Percentiles rank a stretch among this genome's conserved stretches.
Evolutionary conservation across 345 rosid genomes (phyloP).

Genomic region (Corymbia maculata): DNA sequence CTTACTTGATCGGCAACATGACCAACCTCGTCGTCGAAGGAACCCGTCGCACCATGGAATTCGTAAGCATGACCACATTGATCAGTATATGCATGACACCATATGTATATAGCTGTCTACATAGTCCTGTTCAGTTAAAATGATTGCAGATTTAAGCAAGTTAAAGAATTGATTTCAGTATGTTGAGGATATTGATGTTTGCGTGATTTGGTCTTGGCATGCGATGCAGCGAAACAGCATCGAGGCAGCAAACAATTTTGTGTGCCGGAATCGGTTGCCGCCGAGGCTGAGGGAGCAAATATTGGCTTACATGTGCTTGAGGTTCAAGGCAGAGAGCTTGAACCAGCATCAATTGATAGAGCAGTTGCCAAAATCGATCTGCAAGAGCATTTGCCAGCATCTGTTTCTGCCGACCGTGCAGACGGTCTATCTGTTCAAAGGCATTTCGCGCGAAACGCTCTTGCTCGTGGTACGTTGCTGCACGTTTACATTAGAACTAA

Average conservation of each 20-base stretch:
- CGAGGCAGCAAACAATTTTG: slow-evolving; percentile 74
- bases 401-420: slow-evolving; percentile 67
- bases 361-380: slow-evolving; percentile 83
- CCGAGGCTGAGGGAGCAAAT: slow-evolving; percentile 71
- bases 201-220: not conserved
- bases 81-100: not conserved
- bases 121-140: not conserved
- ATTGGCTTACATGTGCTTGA: slow-evolving; percentile 84
- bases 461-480: slow-evolving; percentile 41
- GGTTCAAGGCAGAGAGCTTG: slow-evolving; percentile 87
- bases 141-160: not conserved
- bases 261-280: slow-evolving; percentile 67
- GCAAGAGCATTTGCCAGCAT: slow-evolving; percentile 81
- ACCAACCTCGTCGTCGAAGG: slow-evolving; percentile 95
- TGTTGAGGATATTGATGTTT: not conserved
- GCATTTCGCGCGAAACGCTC: slow-evolving; percentile 51
- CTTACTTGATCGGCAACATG: slow-evolving; percentile 93
- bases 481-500: not conserved
- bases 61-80: slow-evolving; percentile 27
- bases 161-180: not conserved
- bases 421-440: slow-evolving; percentile 69
- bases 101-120: not conserved
- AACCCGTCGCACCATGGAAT: slow-evolving; percentile 95
- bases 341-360: slow-evolving; percentile 78
- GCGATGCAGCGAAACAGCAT: slow-evolving; percentile 74